Evolutionary conservation across 2,329 filamentous ascomycete species (phyloP).

Genomic region (Dryadomyces sulphureus): DNA sequence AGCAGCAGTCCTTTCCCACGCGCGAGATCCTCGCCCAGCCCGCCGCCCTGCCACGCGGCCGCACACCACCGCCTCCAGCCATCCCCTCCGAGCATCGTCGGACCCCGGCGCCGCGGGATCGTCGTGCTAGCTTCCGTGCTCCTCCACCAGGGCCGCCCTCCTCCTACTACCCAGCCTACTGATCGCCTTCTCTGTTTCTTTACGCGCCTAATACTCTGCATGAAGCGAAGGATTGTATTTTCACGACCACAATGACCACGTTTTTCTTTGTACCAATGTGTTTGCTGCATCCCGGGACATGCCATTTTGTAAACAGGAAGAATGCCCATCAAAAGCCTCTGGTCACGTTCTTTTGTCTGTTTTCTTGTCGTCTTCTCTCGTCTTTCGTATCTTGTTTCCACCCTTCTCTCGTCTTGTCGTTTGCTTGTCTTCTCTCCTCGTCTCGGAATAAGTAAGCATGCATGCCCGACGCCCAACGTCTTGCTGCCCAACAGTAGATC

Average conservation of each 20-base stretch:
- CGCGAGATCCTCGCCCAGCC: neutral
- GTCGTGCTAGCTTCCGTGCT: conserved; percentile 6
- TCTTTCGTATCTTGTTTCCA: neutral
- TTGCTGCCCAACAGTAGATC: neutral
- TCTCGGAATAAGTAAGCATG: neutral
- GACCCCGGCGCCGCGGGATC: conserved; percentile 6
- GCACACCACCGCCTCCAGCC: conserved; percentile 9
- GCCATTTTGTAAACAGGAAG: neutral
- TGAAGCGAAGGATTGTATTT: conserved; percentile 1
- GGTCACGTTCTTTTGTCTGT: neutral
- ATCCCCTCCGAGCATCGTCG: conserved; percentile 4
- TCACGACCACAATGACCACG: neutral
- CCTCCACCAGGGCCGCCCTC: conserved; percentile 6
- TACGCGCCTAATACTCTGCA: neutral
- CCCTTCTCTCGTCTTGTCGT: neutral
- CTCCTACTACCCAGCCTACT: conserved; percentile 7
- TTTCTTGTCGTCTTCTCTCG: neutral
- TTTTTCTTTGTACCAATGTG: neutral
- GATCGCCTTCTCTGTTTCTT: neutral
- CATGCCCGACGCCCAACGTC: neutral
- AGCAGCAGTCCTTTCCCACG: neutral
- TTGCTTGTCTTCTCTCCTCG: neutral
- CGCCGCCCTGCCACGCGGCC: neutral
- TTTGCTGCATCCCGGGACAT: neutral
- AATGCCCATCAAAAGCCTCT: neutral